Evolutionary conservation across 2,329 filamentous ascomycete genomes (phyloP), one percentile per base, ranked within the genome.

Genomic region (Polytolypa hystricis): DNA sequence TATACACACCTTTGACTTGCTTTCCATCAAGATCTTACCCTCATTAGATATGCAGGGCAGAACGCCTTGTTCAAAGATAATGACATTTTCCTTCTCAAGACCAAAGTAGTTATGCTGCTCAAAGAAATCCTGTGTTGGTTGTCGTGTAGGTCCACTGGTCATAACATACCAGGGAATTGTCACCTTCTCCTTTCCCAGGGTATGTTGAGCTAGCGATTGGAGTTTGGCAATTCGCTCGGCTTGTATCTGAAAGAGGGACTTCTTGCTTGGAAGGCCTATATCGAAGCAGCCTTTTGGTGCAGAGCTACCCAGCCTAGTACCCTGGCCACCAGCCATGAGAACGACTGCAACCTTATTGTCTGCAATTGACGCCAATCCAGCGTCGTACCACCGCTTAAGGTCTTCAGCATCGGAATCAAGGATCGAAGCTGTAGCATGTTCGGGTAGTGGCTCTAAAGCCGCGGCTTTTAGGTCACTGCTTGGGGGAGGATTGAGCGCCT

Each of bases 81-180:
- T 64, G 42, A 98, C 81, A 55, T 98, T 91, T 58, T 81, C 77
- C 63, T 83, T 74, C 48, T 80, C 72, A 42, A 98, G 66, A 4
- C 91, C 91, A 60, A 98, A 98, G 70, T 86, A 96, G 40, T 76
- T 74, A 69, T 96, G 73, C 62, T 93, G 72, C 58, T 82, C 67
- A 62, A 98, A 96, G 69, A 91, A 98, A 43, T 81, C 70, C 69
- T 94, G 83, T n/a, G 91, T 98, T 27, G 87, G 84, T 43, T 77
- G 77, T 48, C 87, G 77, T 5, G 91, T 98, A 30, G 91, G 91
- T 4, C 91, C 91, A 53, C 85, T 94, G 52, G 91, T 98, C 91
- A 98, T 98, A 62, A 98, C 85, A 65, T 98, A 98, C 91, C 91
- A 98, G 9, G 91, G 91, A 28, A 96, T 79, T 20, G 81, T 69